Evolutionary conservation across 306 rosid genomes (phyloP).

Genomic region (Begonia loranthoides): DNA sequence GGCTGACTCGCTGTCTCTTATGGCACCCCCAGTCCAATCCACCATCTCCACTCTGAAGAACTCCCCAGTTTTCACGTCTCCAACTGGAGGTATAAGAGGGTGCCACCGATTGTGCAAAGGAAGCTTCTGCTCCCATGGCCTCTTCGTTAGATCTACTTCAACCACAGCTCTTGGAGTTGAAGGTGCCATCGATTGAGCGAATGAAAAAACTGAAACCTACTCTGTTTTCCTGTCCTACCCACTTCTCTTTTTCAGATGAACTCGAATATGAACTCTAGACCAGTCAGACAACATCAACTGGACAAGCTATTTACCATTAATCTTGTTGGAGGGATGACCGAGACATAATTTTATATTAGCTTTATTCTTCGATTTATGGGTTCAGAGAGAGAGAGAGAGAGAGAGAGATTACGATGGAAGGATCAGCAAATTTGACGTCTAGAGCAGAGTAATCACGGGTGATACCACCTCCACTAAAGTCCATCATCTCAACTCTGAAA

Average conservation of each 20-base stretch:
- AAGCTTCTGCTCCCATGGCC: constrained; percentile 60
- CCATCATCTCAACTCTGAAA: constrained; percentile 67
- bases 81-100: constrained; percentile 47
- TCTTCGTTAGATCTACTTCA: constrained; percentile 49
- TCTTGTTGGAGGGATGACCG: too few species aligned
- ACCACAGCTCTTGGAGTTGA: constrained; percentile 36
- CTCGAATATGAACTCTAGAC: too few species aligned
- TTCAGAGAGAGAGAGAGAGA: not conserved
- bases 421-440: constrained; percentile 45
- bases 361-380: too few species aligned
- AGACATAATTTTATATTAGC: too few species aligned
- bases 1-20: constrained; percentile 55
- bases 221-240: not conserved
- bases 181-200: constrained; percentile 49
- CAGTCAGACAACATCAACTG: too few species aligned
- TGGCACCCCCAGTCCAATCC: constrained; percentile 72
- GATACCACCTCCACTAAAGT: constrained; percentile 61
- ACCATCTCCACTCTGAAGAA: constrained; percentile 67
- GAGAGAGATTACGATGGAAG: constrained; percentile 42
- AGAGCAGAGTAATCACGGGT: constrained; percentile 48
- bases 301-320: too few species aligned
- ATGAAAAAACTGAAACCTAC: not conserved
- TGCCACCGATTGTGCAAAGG: constrained; percentile 93
- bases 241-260: too few species aligned
- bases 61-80: constrained; percentile 32